Base-by-base conservation (phyloP, 768 basidiomycete genomes). In the Tulasnella sp. region DNA sequence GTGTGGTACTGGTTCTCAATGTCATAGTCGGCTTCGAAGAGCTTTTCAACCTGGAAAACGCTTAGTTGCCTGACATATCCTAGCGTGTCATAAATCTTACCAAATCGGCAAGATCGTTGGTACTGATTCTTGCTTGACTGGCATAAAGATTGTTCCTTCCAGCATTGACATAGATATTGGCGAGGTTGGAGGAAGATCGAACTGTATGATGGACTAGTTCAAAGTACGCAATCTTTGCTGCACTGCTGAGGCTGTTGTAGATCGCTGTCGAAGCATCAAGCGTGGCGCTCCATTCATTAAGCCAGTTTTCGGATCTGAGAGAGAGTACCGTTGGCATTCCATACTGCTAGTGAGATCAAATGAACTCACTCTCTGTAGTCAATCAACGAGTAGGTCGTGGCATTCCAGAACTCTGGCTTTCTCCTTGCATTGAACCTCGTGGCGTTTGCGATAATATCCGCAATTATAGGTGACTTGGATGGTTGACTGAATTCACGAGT, bases 311-410 rank as follows among this genome's bases (percentile, higher is more conserved):
- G 15, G 80, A 77, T 60, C 80, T 81, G 51, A 9, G 6, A 34
- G 20, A 46, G 45, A n/a, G n/a, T n/a, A n/a, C n/a, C n/a, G n/a
- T n/a, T n/a, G n/a, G n/a, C n/a, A n/a, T n/a, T n/a, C n/a, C n/a
- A n/a, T n/a, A n/a, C n/a, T n/a, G n/a, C n/a, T n/a, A 3, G 34
- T n/a, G 20, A 1, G 28, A 32, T 3, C 15, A 16, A n/a, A n/a
- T n/a, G n/a, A 3, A 67, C 77, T 54, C 56, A 81, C 81, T 84
- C 81, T 60, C 80, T 67, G 61, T 82, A 83, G 60, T 80, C 77
- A 42, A 69, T 68, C 56, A 83, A 59, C 53, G 76, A 79, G 63
- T 70, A 84, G 0, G 76, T 78, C 2, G 77, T 79, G 6, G 69
- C 54, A 59, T 77, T 77, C 55, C 78, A 62, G 25, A 83, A 65